Base-by-base conservation (phyloP, 2,329 filamentous ascomycete genomes). In the Penicillium sp. region DNA sequence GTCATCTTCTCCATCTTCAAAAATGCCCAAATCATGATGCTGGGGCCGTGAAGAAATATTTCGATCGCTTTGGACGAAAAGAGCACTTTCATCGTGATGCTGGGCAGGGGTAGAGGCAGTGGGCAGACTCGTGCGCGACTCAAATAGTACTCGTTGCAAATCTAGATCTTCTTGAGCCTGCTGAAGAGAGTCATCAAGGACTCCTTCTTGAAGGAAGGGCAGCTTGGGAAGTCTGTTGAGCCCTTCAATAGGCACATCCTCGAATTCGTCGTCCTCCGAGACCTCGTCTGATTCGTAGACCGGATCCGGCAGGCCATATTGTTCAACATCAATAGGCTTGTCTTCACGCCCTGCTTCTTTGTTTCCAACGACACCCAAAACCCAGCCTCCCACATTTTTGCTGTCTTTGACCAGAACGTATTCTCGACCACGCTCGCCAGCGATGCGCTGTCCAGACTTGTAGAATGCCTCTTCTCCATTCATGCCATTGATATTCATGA, bases 381-480 rank as follows among this genome's bases (percentile, higher is more conserved):
- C 94, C 92, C 93, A 99, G 5, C 95, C 95, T 48, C 95, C 95
- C 73, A 98, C 94, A 1, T 92, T 92, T 0, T 92, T 91, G 47
- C 96, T 92, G 68, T 98, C 98, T 77, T 95, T 96, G 41, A 99
- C 93, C 4, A 99, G 81, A 12, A 99, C 93, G 70, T 99, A 99
- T 75, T 99, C 95, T 69, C 91, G 88, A 14, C 92, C 91, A 70
- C 88, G 92, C 72, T 99, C 95, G 52, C 95, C 80, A 28, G 80
- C 80, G 59, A 82, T 79, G 47, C 80, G 74, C 35, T 78, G 75
- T 50, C 86, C 85, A 1, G 84, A 84, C 7, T 85, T 81, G 56
- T 91, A 84, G 25, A 90, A 89, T 41, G 88, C 79, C 69, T 94
- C 90, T 15, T 88, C 86, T 17, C 86, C 88, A 20, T 88, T 89